These are phyloP conservation scores for Wickerhamomyces strasburgensis DNA, from an alignment of 805 yeast genomes.

Conservation along the genomic window DNA sequence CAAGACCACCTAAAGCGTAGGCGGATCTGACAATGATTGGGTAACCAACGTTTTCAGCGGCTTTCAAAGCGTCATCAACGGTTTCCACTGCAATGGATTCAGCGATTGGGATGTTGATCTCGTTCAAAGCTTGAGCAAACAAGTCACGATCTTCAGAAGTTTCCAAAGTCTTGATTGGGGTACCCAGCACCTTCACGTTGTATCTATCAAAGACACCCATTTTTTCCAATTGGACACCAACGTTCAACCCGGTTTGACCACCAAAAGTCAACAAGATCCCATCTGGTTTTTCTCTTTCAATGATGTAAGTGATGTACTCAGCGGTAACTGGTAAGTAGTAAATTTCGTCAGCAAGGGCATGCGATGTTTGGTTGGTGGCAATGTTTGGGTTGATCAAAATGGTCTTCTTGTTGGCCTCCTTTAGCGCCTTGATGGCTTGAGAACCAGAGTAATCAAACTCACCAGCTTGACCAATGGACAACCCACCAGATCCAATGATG, in stretches of 20 bases:
- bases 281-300: constrained; percentile 94
- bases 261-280: constrained; percentile 95
- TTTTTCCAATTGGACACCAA: constrained; percentile 90
- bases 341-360: constrained; percentile 90
- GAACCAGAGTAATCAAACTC: constrained; percentile 97
- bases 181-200: constrained; percentile 92
- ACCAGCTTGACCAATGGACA: constrained; percentile 97
- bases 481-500: constrained; percentile 95
- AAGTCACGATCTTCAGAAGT: constrained; percentile 97
- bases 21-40: constrained; percentile 98
- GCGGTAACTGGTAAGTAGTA: constrained; percentile 96
- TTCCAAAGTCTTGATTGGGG: constrained; percentile 93
- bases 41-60: constrained; percentile 84
- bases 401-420: constrained; percentile 81
- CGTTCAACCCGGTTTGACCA: constrained; percentile 96
- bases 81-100: constrained; percentile 93
- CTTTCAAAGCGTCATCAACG: constrained; percentile 87
- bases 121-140: constrained; percentile 91
- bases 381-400: constrained; percentile 92
- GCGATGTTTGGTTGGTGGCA: constrained; percentile 96
- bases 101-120: constrained; percentile 94
- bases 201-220: constrained; percentile 91
- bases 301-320: constrained; percentile 90
- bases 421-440: constrained; percentile 93
- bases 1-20: constrained; percentile 94